Evolutionary conservation across 192 early-diverging fungal genomes (phyloP).

Genomic region (Backusella australiensis): DNA sequence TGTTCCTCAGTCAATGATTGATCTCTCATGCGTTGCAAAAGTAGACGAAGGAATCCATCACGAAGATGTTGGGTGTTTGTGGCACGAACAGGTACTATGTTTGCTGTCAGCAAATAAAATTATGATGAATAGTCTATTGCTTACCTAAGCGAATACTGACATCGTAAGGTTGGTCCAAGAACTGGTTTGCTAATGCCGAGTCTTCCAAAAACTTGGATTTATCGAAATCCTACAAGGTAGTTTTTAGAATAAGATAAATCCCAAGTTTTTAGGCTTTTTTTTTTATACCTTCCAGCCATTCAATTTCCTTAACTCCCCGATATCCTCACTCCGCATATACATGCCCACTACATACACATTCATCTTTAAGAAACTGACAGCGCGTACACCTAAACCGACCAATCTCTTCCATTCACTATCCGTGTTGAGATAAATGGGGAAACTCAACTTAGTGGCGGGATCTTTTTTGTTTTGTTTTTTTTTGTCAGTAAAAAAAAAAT

Average conservation of each 20-base stretch:
- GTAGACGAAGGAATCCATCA: conserved; percentile 50
- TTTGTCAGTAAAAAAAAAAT: no score
- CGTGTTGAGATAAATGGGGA: conserved; percentile 40
- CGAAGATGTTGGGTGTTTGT: conserved; percentile 56
- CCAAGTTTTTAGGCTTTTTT: no score
- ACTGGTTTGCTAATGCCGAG: conserved; percentile 23
- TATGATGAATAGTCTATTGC: background rate
- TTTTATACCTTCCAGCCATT: conserved; percentile 32
- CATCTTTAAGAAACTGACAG: conserved; percentile 52
- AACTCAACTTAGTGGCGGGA: conserved; percentile 35
- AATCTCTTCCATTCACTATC: conserved; percentile 42
- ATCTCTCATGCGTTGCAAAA: conserved; percentile 39
- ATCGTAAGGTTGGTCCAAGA: conserved; percentile 43
- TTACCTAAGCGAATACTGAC: conserved; percentile 43
- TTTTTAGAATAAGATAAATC: background rate
- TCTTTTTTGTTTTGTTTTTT: conserved; percentile 20
- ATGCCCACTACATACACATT: conserved; percentile 54
- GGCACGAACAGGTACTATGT: conserved; percentile 38
- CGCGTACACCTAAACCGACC: conserved; percentile 51
- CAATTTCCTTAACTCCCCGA: conserved; percentile 33
- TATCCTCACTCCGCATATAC: conserved; percentile 48
- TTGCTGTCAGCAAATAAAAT: background rate
- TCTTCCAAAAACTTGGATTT: conserved; percentile 34
- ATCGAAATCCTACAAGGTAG: conserved; percentile 26
- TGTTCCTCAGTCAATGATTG: conserved; percentile 44